phyloP scores from a whole-genome alignment of 495 filamentous ascomycete species.

The Podospora didyma region DNA sequence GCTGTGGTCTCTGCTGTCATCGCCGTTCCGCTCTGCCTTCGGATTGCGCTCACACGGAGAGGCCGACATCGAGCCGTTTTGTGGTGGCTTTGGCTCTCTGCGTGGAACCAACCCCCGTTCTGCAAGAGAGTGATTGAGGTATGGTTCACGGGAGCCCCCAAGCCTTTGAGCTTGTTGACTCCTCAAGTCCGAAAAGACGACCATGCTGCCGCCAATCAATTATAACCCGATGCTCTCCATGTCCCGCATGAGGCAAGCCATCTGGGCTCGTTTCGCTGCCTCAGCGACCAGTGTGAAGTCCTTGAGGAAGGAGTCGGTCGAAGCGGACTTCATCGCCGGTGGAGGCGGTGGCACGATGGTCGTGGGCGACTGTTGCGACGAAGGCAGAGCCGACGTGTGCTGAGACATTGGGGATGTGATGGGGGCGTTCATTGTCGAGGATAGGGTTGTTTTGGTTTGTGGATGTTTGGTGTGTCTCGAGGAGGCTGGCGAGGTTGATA shows the following conservation, averaged over 20 bases:
- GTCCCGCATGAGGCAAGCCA: conserved; percentile 82
- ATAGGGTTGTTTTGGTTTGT: neutral
- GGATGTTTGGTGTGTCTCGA: neutral
- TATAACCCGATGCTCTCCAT: conserved; percentile 63
- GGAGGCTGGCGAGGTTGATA: conserved; percentile 1
- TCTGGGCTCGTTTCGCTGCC: conserved; percentile 87
- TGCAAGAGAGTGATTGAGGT: neutral
- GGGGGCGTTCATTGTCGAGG: conserved; percentile 34
- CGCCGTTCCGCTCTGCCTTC: too few relatives aligned
- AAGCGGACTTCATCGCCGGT: conserved; percentile 29
- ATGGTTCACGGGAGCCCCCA: neutral
- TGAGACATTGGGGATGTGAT: conserved; percentile 27
- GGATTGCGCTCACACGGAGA: too few relatives aligned
- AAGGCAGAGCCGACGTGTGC: conserved; percentile 23
- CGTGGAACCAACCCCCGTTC: too few relatives aligned
- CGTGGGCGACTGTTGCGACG: conserved; percentile 22
- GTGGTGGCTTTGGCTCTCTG: too few relatives aligned
- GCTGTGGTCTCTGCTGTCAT: too few relatives aligned
- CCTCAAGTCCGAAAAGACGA: too few relatives aligned
- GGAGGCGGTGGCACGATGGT: conserved; percentile 34
- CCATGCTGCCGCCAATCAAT: conserved; percentile 9
- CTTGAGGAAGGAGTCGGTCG: conserved; percentile 62
- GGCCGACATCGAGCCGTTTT: too few relatives aligned
- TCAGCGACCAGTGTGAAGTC: conserved; percentile 90
- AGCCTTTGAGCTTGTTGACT: too few relatives aligned